These are phyloP conservation scores for Fraxinus greggii DNA, from an alignment of 305 asterid species.

Conservation along the genomic window DNA sequence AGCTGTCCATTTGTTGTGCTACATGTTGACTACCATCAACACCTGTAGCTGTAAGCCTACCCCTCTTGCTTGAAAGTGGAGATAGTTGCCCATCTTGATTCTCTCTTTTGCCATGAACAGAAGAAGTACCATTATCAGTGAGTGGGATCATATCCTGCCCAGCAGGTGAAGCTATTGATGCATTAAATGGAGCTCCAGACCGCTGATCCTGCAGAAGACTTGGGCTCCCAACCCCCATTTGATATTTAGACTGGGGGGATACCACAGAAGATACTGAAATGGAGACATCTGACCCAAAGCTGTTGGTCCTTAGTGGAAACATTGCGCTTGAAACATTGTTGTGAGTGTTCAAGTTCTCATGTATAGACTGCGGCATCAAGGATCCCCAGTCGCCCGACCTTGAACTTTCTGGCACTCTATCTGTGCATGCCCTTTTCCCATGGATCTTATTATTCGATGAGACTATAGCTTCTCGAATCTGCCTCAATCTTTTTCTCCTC, in stretches of 20 bases:
- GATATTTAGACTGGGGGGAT: constrained; percentile 60
- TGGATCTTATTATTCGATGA: constrained; percentile 45
- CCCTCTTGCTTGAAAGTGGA: constrained; percentile 66
- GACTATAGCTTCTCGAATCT: constrained; percentile 56
- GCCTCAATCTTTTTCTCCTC: constrained; percentile 73
- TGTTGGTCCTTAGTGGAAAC: constrained; percentile 58
- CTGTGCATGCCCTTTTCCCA: constrained; percentile 64
- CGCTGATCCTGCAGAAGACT: constrained; percentile 74
- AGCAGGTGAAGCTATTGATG: constrained; percentile 65
- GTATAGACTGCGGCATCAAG: constrained; percentile 50
- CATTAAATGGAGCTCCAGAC: constrained; percentile 48
- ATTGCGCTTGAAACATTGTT: constrained; percentile 52
- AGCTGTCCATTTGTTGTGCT: constrained; percentile 61
- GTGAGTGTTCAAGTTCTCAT: constrained; percentile 52
- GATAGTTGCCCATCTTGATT: constrained; percentile 72
- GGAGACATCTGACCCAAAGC: constrained; percentile 71
- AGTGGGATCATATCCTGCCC: constrained; percentile 66
- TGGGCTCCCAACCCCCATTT: constrained; percentile 59
- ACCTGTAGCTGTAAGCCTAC: constrained; percentile 48
- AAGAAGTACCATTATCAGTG: constrained; percentile 48
- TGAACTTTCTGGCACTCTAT: constrained; percentile 66
- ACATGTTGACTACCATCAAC: constrained; percentile 56
- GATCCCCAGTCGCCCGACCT: constrained; percentile 60
- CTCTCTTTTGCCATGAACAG: constrained; percentile 70
- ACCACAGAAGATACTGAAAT: constrained; percentile 52